Evolutionary conservation across 2,329 filamentous ascomycete species (phyloP).

Genomic region (Fusarium pseudocircinatum): DNA sequence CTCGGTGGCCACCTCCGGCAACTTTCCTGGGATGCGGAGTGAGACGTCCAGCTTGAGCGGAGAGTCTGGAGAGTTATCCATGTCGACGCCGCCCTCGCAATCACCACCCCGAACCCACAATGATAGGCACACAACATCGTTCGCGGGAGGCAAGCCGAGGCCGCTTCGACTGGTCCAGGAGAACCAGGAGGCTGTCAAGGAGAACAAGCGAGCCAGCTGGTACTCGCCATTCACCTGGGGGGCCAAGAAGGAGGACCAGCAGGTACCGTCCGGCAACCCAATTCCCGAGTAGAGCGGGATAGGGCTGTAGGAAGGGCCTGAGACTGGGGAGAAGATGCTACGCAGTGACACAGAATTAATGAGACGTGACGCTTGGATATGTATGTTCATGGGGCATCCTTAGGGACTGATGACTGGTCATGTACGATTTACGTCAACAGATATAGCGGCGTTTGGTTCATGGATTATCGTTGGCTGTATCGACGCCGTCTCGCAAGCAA

Average conservation of each 20-base stretch:
- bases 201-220: constrained; percentile 72
- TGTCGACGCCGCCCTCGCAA: constrained; percentile 59
- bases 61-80: constrained; percentile 64
- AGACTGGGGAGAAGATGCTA: background rate
- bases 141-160: constrained; percentile 76
- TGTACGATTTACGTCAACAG: constrained; percentile 46
- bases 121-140: constrained; percentile 65
- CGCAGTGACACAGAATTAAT: constrained; percentile 30
- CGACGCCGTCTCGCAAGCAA: constrained; percentile 38
- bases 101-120: constrained; percentile 62
- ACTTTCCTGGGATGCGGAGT: constrained; percentile 77
- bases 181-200: constrained; percentile 63
- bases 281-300: constrained; percentile 48
- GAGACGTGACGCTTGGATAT: constrained; percentile 41
- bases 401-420: constrained; percentile 41
- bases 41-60: constrained; percentile 73
- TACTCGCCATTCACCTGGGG: constrained; percentile 66
- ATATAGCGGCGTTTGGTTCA: constrained; percentile 46
- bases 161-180: constrained; percentile 90
- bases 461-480: constrained; percentile 44
- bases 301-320: constrained; percentile 3
- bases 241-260: constrained; percentile 60
- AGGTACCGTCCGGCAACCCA: constrained; percentile 40
- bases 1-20: constrained; percentile 61
- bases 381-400: constrained; percentile 36